phyloP scores from a whole-genome alignment of 176 grass and related monocot genomes.

The Aegilops longissima region DNA sequence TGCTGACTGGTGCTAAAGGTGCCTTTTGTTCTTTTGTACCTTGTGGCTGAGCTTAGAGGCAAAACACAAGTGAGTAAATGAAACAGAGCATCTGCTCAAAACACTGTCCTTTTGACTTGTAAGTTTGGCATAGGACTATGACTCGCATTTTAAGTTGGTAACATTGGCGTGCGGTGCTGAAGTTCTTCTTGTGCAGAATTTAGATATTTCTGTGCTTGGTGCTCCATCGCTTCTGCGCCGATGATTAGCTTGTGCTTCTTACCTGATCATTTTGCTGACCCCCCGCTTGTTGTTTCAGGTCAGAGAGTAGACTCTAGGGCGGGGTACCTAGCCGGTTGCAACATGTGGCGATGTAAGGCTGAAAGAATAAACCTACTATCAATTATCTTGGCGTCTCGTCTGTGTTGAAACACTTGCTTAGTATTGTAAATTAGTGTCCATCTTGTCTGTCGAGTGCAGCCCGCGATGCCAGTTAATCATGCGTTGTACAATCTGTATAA shows the following conservation, averaged over 20 bases:
- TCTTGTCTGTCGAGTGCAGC: background rate
- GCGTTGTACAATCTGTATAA: background rate
- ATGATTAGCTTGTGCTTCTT: background rate
- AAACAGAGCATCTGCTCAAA: background rate
- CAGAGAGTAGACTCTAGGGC: background rate
- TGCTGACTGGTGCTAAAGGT: background rate
- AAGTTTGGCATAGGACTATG: background rate
- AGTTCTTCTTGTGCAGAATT: background rate
- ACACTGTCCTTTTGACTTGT: background rate
- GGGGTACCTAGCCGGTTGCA: background rate
- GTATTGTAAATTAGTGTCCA: background rate
- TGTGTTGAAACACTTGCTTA: background rate
- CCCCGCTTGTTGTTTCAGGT: background rate
- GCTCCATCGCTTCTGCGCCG: background rate
- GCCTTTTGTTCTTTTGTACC: constrained; percentile 10
- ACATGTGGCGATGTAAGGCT: background rate
- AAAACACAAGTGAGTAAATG: background rate
- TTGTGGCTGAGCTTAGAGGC: constrained; percentile 5
- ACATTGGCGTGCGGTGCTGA: background rate
- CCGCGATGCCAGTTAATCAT: background rate
- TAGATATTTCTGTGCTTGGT: background rate
- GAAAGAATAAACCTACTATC: background rate
- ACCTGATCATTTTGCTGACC: background rate
- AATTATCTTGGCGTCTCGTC: background rate
- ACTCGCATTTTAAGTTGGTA: background rate